Evolutionary conservation across 73 alveolate species (phyloP).

Genomic region (Paramecium sexaurelia): DNA sequence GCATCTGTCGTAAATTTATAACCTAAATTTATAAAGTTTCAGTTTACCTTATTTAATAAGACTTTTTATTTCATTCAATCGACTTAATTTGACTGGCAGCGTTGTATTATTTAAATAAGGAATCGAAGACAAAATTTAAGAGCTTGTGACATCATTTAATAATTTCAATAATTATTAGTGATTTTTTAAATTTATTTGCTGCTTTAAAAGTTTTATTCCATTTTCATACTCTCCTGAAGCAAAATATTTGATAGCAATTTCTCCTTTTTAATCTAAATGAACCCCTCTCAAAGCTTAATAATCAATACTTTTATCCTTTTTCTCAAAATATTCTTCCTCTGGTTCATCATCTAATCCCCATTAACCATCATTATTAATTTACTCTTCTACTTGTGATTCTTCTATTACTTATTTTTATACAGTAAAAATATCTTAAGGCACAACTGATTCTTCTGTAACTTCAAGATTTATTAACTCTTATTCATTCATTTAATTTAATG

Average conservation of each 20-base stretch:
- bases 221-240: not conserved
- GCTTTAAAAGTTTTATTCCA: not conserved
- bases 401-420: not conserved
- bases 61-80: not conserved
- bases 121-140: not conserved
- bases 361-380: slow-evolving; percentile 38
- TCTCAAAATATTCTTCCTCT: not conserved
- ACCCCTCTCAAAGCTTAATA: not conserved
- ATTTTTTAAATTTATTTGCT: not conserved
- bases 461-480: slow-evolving; percentile 5
- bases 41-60: slow-evolving; percentile 14
- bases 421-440: not conserved
- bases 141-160: not conserved
- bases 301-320: slow-evolving; percentile 9
- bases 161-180: not conserved
- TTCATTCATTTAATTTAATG: not conserved
- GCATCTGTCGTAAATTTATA: slow-evolving; percentile 64
- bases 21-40: not conserved
- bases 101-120: not conserved
- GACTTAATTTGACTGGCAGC: not conserved
- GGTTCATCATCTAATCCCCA: slow-evolving; percentile 46
- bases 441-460: not conserved
- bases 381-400: slow-evolving; percentile 26
- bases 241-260: not conserved
- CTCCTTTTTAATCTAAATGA: not conserved